These are phyloP conservation scores for Tilletia caries DNA, from an alignment of 1,284 basidiomycete species.

Conservation along the genomic window DNA sequence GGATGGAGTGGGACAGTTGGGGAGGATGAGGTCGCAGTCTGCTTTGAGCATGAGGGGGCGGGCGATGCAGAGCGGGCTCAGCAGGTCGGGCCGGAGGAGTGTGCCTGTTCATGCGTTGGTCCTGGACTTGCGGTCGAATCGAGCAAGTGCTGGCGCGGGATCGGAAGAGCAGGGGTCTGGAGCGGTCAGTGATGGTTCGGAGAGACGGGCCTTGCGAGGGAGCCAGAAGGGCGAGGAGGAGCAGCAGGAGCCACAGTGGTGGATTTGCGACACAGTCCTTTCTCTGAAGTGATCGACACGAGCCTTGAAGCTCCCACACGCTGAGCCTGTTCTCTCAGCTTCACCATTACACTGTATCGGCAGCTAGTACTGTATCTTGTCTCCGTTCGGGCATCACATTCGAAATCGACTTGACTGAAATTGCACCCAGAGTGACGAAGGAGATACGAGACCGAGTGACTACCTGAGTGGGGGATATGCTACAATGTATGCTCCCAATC, in stretches of 20 bases:
- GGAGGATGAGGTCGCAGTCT: neutral
- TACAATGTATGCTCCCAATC: neutral
- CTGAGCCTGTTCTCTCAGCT: too few species aligned
- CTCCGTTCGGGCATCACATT: too few species aligned
- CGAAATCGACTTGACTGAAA: too few species aligned
- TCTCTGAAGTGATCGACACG: neutral
- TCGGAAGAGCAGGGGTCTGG: neutral
- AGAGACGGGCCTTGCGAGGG: neutral
- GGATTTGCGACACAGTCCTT: conserved; percentile 1
- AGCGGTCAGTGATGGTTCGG: too few species aligned
- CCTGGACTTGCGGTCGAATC: neutral
- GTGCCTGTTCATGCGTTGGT: neutral
- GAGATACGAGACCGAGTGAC: too few species aligned
- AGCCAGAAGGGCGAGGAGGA: neutral
- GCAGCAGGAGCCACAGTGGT: neutral
- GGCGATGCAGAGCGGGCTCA: neutral
- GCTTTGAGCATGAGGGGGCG: too few species aligned
- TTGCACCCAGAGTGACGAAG: too few species aligned
- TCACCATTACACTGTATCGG: too few species aligned
- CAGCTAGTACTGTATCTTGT: too few species aligned
- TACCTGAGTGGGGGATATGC: too few species aligned
- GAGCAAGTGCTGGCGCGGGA: neutral
- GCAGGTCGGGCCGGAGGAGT: neutral
- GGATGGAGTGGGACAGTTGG: too few species aligned
- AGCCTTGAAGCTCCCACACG: too few species aligned